Base-by-base conservation (phyloP, 2,329 filamentous ascomycete genomes). In the Aureobasidium sp. region DNA sequence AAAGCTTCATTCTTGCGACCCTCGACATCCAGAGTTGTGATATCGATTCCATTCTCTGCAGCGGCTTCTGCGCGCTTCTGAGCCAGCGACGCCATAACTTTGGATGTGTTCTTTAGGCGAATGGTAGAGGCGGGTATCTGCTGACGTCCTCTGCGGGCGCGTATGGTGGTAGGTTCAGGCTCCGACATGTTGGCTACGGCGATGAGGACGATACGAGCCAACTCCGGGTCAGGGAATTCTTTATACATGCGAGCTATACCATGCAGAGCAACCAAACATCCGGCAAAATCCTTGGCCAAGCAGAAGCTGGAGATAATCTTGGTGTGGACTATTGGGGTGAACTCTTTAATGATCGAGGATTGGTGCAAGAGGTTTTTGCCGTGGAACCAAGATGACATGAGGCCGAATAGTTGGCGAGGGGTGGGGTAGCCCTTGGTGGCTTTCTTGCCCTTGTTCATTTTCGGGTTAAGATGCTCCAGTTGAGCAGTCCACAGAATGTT, bases 301-400 rank as follows among this genome's bases (percentile, higher is more conserved):
- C 59, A 65, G 41, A 66, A 66, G 26, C 47, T 48, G 29, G 58
- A 44, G 1, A 66, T 58, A 32, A 66, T 65, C 51, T 60, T 56
- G 7, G 62, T 57, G 46, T 65, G 64, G 6, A 65, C 59, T 36
- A 60, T 62, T 3, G 26, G 29, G 9, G 41, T 50, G 17, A 65
- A 61, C 8, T 37, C 55, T 20, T 58, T 44, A 5, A 26, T 37
- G 6, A 50, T 29, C 29, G 20, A 41, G 2, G 27, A 37, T 13
- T 17, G 32, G 7, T 32, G 7, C 5, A 27, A 27, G 15, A 12
- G 15, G 13, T 51, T 47, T 32, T 64, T 20, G 15, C 46, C 26
- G 15, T 42, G 32, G 15, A 48, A 23, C 64, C 64, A 66, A 5
- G 47, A 56, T 13, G 48, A 36, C 64, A 65, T 65, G 7, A 63